Evolutionary conservation across 768 basidiomycete species (phyloP).

Genomic region (Xerocomellus chrysenteron): DNA sequence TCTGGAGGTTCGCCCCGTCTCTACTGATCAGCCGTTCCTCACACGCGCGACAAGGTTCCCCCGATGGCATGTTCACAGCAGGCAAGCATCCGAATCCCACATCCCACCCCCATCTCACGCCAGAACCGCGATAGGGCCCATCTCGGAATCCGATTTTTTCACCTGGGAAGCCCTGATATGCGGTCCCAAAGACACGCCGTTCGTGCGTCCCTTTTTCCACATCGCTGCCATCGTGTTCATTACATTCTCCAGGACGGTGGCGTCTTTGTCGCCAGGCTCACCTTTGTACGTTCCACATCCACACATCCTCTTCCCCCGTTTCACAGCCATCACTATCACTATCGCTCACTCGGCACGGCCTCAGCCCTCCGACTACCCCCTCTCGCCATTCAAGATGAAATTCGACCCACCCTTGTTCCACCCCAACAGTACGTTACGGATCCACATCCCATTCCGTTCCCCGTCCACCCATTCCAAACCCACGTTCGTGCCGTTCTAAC

Average conservation of each 20-base stretch:
- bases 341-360: background rate
- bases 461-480: no score
- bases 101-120: background rate
- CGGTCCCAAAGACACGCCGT: conserved; percentile 93
- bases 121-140: conserved; percentile 55
- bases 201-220: conserved; percentile 50
- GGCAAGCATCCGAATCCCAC: conserved; percentile 38
- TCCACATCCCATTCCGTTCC: background rate
- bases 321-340: no score
- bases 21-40: background rate
- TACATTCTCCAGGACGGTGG: conserved; percentile 74
- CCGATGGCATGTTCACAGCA: conserved; percentile 96
- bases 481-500: conserved; percentile 29
- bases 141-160: conserved; percentile 92
- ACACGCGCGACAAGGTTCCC: conserved; percentile 52
- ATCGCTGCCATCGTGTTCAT: no score
- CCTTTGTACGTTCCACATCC: conserved; percentile 62
- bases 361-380: conserved; percentile 86
- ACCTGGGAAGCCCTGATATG: conserved; percentile 94
- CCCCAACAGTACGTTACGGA: conserved; percentile 80
- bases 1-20: conserved; percentile 56
- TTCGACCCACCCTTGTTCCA: conserved; percentile 98
- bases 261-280: conserved; percentile 87
- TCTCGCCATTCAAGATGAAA: conserved; percentile 99
- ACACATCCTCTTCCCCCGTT: no score